Evolutionary conservation across 2,329 filamentous ascomycete genomes (phyloP).

Genomic region (Aspergillus brasiliensis): DNA sequence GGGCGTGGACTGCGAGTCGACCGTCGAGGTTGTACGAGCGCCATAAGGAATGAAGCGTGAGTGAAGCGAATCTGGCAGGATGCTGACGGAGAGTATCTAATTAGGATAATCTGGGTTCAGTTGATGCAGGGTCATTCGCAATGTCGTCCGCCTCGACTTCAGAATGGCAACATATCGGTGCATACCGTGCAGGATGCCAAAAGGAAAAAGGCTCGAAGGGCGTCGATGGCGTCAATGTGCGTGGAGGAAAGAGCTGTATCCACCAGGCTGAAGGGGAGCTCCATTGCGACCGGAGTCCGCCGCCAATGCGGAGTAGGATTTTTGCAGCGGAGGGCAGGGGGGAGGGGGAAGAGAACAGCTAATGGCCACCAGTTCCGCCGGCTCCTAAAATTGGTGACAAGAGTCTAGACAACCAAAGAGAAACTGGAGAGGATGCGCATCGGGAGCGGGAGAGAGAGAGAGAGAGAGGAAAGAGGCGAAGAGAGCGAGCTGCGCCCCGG

Average conservation of each 20-base stretch:
- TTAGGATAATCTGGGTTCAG: slow-evolving; percentile 19
- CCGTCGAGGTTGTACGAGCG: slow-evolving; percentile 48
- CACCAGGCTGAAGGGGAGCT: slow-evolving; percentile 12
- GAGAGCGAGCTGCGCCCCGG: no score
- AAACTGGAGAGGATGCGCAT: not conserved
- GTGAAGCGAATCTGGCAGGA: slow-evolving; percentile 52
- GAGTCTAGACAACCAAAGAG: not conserved
- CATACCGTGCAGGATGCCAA: slow-evolving; percentile 43
- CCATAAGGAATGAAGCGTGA: slow-evolving; percentile 64
- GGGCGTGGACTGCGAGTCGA: slow-evolving; percentile 14
- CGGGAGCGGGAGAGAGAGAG: no score
- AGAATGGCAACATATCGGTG: slow-evolving; percentile 10
- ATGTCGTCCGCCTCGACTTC: not conserved
- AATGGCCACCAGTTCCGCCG: not conserved
- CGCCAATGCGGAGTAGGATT: not conserved
- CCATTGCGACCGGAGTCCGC: slow-evolving; percentile 15
- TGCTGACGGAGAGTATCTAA: slow-evolving; percentile 53
- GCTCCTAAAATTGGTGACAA: not conserved
- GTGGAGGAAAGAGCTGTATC: slow-evolving; percentile 18
- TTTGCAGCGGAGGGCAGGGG: not conserved
- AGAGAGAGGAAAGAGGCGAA: no score
- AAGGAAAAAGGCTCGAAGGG: slow-evolving; percentile 41
- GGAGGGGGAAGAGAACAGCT: not conserved
- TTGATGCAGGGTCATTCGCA: slow-evolving; percentile 16
- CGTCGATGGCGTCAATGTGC: slow-evolving; percentile 37